phyloP scores from a whole-genome alignment of 169 alveolate genomes.

The Eimeria acervulina region DNA sequence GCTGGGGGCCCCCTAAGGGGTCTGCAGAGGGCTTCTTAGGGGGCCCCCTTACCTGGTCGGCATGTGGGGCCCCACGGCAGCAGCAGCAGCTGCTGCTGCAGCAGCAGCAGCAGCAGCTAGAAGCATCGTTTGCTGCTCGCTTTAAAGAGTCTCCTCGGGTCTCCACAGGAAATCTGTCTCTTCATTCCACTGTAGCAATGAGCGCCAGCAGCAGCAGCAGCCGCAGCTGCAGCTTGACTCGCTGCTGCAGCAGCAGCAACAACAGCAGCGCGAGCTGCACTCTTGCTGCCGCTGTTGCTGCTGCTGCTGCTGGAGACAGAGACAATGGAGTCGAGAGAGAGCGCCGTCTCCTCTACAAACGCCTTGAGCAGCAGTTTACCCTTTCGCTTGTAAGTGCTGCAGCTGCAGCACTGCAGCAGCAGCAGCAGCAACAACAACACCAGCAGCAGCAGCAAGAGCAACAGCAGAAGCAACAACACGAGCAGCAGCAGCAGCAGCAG shows the following conservation, averaged over 20 bases:
- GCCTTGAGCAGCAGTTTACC: conserved; percentile 11
- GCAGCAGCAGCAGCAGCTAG: background rate
- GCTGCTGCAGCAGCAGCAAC: background rate
- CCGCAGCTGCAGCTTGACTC: no score
- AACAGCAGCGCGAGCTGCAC: background rate
- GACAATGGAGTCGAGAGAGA: background rate
- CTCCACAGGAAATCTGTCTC: background rate
- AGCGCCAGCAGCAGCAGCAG: background rate
- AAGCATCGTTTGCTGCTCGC: background rate
- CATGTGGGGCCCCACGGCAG: conserved; percentile 16
- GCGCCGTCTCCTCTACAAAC: background rate
- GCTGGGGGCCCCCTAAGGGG: background rate
- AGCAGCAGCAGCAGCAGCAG: background rate
- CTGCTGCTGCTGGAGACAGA: background rate
- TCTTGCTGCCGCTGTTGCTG: conserved; percentile 1
- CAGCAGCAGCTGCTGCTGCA: background rate
- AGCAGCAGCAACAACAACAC: background rate
- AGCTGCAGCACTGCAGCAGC: conserved; percentile 44
- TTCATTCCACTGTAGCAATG: background rate
- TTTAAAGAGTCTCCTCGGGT: background rate
- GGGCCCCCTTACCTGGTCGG: background rate
- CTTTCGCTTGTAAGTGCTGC: background rate
- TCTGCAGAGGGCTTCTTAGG: no score
- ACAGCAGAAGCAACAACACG: background rate
- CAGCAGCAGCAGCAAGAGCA: background rate